These are phyloP conservation scores for Dictyostelium firmibasis DNA, from an alignment of 78 protist genomes.

Conservation along the genomic window DNA sequence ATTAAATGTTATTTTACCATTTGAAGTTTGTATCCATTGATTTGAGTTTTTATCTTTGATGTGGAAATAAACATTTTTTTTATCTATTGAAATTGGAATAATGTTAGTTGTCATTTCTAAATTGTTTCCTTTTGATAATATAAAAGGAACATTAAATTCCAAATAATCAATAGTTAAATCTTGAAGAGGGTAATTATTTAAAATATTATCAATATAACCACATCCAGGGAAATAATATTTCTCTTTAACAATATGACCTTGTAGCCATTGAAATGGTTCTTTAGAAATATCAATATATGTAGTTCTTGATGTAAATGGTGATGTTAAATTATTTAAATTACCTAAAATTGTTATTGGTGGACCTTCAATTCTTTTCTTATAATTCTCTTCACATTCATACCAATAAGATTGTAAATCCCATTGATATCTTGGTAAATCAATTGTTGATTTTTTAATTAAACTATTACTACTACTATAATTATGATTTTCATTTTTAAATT, in stretches of 20 bases:
- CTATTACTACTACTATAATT: not conserved
- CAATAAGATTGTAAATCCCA: slow-evolving; percentile 5
- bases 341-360: slow-evolving; percentile 20
- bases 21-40: slow-evolving; percentile 32
- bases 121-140: slow-evolving; percentile 10
- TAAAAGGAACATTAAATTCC: slow-evolving; percentile 26
- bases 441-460: not conserved
- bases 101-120: slow-evolving; percentile 15
- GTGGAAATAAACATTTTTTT: slow-evolving; percentile 22
- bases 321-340: not conserved
- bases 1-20: not conserved
- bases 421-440: slow-evolving; percentile 18
- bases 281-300: not conserved
- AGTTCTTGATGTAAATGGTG: not conserved
- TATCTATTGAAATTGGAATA: not conserved
- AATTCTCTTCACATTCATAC: not conserved
- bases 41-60: slow-evolving; percentile 17
- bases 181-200: not conserved
- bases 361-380: not conserved
- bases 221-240: slow-evolving; percentile 7
- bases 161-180: not conserved
- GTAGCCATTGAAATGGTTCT: slow-evolving; percentile 2
- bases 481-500: not conserved
- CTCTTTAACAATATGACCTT: slow-evolving; percentile 7
- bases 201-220: slow-evolving; percentile 4